These are phyloP conservation scores for Pugionium dolabratum DNA, from an alignment of 345 rosid genomes.

Conservation along the genomic window DNA sequence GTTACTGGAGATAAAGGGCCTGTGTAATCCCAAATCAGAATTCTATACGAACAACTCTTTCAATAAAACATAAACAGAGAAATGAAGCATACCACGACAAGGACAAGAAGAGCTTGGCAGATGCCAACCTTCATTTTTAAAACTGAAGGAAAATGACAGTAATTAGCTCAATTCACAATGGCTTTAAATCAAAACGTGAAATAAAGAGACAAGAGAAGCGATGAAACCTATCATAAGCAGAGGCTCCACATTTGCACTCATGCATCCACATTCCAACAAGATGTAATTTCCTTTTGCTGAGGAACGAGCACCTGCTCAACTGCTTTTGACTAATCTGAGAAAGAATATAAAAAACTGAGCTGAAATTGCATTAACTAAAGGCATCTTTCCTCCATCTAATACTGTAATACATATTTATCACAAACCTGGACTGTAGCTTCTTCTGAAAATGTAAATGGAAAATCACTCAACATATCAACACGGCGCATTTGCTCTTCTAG, in stretches of 20 bases:
- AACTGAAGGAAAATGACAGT: slow-evolving; percentile 37
- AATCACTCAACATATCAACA: slow-evolving; percentile 59
- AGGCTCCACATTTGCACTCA: slow-evolving; percentile 64
- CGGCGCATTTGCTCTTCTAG: slow-evolving; percentile 77
- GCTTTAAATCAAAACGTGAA: background rate
- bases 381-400: background rate
- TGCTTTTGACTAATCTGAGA: slow-evolving; percentile 52
- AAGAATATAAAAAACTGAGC: background rate
- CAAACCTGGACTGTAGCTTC: slow-evolving; percentile 68
- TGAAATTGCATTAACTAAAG: background rate
- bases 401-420: background rate
- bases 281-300: slow-evolving; percentile 66
- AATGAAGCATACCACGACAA: slow-evolving; percentile 54
- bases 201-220: background rate
- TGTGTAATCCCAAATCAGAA: slow-evolving; percentile 38
- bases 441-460: slow-evolving; percentile 71
- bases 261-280: slow-evolving; percentile 68
- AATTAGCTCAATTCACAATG: background rate
- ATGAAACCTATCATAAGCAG: slow-evolving; percentile 47
- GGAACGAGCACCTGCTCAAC: slow-evolving; percentile 70
- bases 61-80: slow-evolving; percentile 7
- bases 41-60: slow-evolving; percentile 14
- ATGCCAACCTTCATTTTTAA: slow-evolving; percentile 52
- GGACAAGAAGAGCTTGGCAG: slow-evolving; percentile 68
- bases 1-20: slow-evolving; percentile 54